Base-by-base conservation (phyloP, 2,329 filamentous ascomycete species). In the Scytalidium lignicola region DNA sequence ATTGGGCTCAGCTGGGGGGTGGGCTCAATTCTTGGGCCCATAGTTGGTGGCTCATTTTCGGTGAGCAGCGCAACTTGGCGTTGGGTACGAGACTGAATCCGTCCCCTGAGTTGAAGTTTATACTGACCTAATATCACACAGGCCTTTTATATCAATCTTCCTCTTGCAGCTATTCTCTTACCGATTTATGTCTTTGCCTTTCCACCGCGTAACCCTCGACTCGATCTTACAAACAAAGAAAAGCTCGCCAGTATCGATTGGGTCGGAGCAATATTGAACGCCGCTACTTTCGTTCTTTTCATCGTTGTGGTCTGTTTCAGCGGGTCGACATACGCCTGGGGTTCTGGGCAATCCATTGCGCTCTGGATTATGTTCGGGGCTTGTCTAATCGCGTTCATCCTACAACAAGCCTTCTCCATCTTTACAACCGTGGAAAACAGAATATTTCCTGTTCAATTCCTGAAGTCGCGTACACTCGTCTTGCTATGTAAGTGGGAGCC, bases 341-440 rank as follows among this genome's bases (percentile, higher is more conserved):
- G 45, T 4, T 46, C 44, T 28, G 47, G 15, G 17, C 39, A 20
- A 4, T 50, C 45, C 17, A 55, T 57, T 22, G 49, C 40, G 2
- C 41, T 51, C 7, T 55, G 72, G 51, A 74, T 76, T 60, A 65
- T 74, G 59, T 70, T 69, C 3, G 61, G 70, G 39, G 71, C 67
- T 15, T 53, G 56, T 28, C 49, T 50, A 17, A 37, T 47, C 15
- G 13, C 42, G 17, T 43, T 40, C 28, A 9, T 15, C 3, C 18
- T 39, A 17, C 23, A 32, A n/a, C 47, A 56, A 55, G 63, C 46
- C 15, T 44, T 47, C 21, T 19, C 39, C 3, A 17, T 51, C 2
- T 43, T 53, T 32, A 55, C 52, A 1, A 55, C 41, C 13, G n/a
- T 32, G 18, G 9, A 29, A 13, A 29, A 44, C 20, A 43, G 43